Conservation (phyloP, 306 rosid genomes). For the Sicyos edulis region DNA sequence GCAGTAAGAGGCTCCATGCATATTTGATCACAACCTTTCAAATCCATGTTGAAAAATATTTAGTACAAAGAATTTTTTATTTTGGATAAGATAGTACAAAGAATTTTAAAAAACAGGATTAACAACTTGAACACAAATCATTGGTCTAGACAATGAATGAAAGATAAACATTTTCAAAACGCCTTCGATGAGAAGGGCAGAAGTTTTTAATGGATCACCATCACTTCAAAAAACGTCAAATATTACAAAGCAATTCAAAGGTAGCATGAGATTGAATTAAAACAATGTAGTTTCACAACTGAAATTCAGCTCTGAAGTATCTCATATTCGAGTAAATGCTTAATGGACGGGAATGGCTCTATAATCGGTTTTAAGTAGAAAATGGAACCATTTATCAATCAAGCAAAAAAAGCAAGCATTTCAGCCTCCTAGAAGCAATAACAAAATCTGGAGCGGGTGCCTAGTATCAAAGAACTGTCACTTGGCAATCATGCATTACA, state of each 20-base stretch:
- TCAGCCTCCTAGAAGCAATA: neutral
- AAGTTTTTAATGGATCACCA: neutral
- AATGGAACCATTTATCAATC: neutral
- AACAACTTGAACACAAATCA: neutral
- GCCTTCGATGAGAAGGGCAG: neutral
- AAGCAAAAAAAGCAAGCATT: neutral
- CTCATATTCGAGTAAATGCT: slow-evolving; percentile 6
- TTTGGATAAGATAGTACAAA: no score
- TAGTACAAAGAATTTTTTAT: neutral
- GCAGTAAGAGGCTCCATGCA: slow-evolving; percentile 73
- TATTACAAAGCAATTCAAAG: neutral
- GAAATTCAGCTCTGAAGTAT: slow-evolving; percentile 1
- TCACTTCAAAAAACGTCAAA: neutral
- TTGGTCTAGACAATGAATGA: slow-evolving; percentile 13
- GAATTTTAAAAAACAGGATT: neutral
- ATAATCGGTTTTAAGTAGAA: neutral
- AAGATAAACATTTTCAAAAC: neutral
- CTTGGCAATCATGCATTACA: neutral
- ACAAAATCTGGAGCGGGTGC: neutral
- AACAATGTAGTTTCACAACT: neutral
- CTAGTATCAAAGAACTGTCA: neutral
- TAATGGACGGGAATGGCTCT: neutral
- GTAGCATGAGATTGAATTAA: neutral
- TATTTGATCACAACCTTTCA: slow-evolving; percentile 72
- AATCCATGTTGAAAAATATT: slow-evolving; percentile 22